Percentiles rank a stretch among this genome's conserved stretches.
These are phyloP conservation scores for Cordyceps fumosorosea DNA, from an alignment of 2,329 filamentous ascomycete genomes.

Conservation along the genomic window DNA sequence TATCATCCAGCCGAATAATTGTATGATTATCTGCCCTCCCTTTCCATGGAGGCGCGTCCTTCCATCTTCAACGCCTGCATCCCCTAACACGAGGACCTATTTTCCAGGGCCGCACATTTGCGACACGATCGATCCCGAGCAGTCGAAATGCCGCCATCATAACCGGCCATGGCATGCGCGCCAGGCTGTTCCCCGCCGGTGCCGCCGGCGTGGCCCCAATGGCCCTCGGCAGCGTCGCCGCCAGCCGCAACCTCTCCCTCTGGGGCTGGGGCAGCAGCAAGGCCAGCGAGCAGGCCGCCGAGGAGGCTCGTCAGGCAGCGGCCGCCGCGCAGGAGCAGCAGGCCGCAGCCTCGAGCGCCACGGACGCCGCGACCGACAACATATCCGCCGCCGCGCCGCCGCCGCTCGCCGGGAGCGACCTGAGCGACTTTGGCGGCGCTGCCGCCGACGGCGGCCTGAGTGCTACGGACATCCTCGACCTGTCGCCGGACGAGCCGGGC, in stretches of 20 bases:
- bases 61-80: not conserved
- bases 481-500: conserved; percentile 66
- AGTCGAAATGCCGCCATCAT: conserved; percentile 17
- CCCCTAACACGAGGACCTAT: conserved; percentile 12
- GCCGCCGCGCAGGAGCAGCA: not conserved
- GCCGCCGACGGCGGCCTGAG: conserved; percentile 30
- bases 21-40: conserved; percentile 19
- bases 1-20: conserved; percentile 21
- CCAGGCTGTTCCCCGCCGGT: conserved; percentile 3
- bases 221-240: conserved; percentile 25
- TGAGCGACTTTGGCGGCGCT: conserved; percentile 28
- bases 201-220: conserved; percentile 20
- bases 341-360: conserved; percentile 5
- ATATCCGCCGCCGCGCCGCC: conserved; percentile 17
- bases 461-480: conserved; percentile 43
- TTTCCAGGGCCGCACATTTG: conserved; percentile 20
- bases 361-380: conserved; percentile 13
- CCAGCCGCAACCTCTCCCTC: conserved; percentile 21
- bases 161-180: not conserved
- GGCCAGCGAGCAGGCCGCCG: conserved; percentile 8
- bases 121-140: conserved; percentile 20
- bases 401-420: conserved; percentile 12
- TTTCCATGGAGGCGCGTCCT: not conserved
- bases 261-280: conserved; percentile 23
- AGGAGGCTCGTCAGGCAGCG: conserved; percentile 15